A percentile compares a stretch with the other conserved stretches of the same genome.
Conservation (phyloP, 106 monocot species). For the Apostasia shenzhenica region DNA sequence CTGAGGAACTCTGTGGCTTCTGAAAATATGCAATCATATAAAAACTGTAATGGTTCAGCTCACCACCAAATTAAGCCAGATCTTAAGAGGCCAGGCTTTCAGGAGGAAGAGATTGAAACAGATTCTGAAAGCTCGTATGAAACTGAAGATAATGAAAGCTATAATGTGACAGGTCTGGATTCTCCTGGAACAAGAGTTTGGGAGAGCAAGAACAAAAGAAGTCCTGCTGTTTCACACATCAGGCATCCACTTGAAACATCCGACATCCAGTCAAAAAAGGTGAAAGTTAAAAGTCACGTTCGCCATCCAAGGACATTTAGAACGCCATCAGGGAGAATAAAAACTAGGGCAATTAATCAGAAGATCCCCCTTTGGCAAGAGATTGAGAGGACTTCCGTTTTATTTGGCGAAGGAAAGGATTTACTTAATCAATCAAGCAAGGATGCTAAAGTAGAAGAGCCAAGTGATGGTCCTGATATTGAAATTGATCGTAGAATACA, state of each 20-base stretch:
- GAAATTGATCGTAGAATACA: constrained; percentile 42
- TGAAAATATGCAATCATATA: constrained; percentile 9
- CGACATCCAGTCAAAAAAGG: constrained; percentile 42
- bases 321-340: constrained; percentile 54
- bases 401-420: constrained; percentile 44
- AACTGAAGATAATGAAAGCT: constrained; percentile 71
- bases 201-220: constrained; percentile 88
- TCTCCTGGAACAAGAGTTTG: constrained; percentile 94
- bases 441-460: constrained; percentile 26
- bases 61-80: constrained; percentile 6
- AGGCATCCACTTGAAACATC: constrained; percentile 86
- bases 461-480: constrained; percentile 41
- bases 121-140: constrained; percentile 66
- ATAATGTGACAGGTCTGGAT: constrained; percentile 70
- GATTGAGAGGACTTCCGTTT: constrained; percentile 60
- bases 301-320: constrained; percentile 41
- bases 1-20: constrained; percentile 6
- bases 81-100: constrained; percentile 20
- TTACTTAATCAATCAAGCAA: constrained; percentile 29
- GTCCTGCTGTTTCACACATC: constrained; percentile 45
- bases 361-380: constrained; percentile 59
- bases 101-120: constrained; percentile 37
- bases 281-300: constrained; percentile 29
- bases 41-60: constrained; percentile 10
- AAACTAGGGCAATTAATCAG: constrained; percentile 35